Conservation (phyloP, 2,329 filamentous ascomycete species). For the Mollisia scopiformis region DNA sequence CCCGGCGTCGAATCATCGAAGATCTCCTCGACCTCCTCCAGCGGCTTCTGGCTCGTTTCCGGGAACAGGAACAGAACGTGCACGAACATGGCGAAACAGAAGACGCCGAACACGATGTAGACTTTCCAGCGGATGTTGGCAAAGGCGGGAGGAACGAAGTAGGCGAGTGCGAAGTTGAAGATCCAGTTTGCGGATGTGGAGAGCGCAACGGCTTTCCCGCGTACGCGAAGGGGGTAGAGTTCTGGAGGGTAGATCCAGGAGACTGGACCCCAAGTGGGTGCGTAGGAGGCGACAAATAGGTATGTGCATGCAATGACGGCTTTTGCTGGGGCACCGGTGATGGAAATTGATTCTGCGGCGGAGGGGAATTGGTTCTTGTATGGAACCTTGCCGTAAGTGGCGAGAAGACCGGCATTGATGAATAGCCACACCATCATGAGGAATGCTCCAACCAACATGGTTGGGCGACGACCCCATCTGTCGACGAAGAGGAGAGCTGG, state of each 20-base stretch:
- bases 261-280: slow-evolving; percentile 54
- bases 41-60: slow-evolving; percentile 57
- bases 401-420: slow-evolving; percentile 50
- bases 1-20: slow-evolving; percentile 43
- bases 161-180: slow-evolving; percentile 53
- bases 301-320: slow-evolving; percentile 69
- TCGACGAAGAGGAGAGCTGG: slow-evolving; percentile 78
- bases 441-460: slow-evolving; percentile 60
- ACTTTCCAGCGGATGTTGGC: slow-evolving; percentile 52
- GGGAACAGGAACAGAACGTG: slow-evolving; percentile 59
- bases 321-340: slow-evolving; percentile 53
- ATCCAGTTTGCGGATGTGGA: slow-evolving; percentile 54
- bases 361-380: slow-evolving; percentile 40
- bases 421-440: slow-evolving; percentile 44
- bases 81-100: slow-evolving; percentile 52
- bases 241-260: slow-evolving; percentile 55
- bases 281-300: slow-evolving; percentile 60
- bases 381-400: slow-evolving; percentile 43
- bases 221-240: slow-evolving; percentile 50
- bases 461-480: slow-evolving; percentile 71
- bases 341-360: slow-evolving; percentile 48
- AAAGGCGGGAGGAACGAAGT: slow-evolving; percentile 50
- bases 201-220: slow-evolving; percentile 57
- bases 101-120: slow-evolving; percentile 56
- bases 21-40: slow-evolving; percentile 55